Percentiles rank a stretch among this genome's conserved stretches.
phyloP scores from a whole-genome alignment of 495 filamentous ascomycete species.

The Penicillium roqueforti region DNA sequence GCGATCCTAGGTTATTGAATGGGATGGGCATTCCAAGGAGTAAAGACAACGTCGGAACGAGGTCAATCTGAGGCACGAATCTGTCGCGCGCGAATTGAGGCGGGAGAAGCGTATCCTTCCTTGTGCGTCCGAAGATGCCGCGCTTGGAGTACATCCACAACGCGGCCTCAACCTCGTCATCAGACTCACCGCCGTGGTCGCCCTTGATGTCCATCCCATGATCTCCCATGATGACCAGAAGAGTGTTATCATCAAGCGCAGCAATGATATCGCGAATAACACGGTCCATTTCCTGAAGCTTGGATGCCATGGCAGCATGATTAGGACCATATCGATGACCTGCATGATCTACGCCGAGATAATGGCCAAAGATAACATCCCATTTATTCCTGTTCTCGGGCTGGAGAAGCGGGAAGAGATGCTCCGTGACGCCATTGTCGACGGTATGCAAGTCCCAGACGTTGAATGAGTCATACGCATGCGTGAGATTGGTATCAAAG shows the following conservation, averaged over 20 bases:
- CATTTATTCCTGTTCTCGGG: slow-evolving; percentile 61
- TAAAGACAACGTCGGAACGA: slow-evolving; percentile 86
- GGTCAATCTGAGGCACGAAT: slow-evolving; percentile 89
- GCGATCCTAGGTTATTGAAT: slow-evolving; percentile 93
- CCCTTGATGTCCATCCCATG: slow-evolving; percentile 98
- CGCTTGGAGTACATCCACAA: slow-evolving; percentile 97
- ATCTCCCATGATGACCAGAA: slow-evolving; percentile 95
- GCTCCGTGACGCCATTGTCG: slow-evolving; percentile 91
- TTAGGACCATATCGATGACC: slow-evolving; percentile 94
- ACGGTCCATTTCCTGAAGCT: slow-evolving; percentile 85
- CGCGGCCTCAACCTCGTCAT: slow-evolving; percentile 90
- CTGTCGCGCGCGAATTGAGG: slow-evolving; percentile 72
- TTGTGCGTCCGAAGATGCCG: slow-evolving; percentile 72
- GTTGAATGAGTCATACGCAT: slow-evolving; percentile 92
- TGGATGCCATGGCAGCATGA: slow-evolving; percentile 85
- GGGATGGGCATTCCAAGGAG: slow-evolving; percentile 89
- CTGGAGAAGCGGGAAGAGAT: slow-evolving; percentile 79
- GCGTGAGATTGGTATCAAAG: slow-evolving; percentile 79
- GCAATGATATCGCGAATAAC: slow-evolving; percentile 69
- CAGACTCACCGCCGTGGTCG: slow-evolving; percentile 93
- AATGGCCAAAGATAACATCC: slow-evolving; percentile 92
- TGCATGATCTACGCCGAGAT: slow-evolving; percentile 93
- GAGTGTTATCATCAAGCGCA: slow-evolving; percentile 73
- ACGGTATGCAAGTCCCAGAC: slow-evolving; percentile 98
- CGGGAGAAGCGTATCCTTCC: slow-evolving; percentile 54